Base-by-base conservation (phyloP, 2,329 filamentous ascomycete genomes). In the Alternaria angustiovoidea region DNA sequence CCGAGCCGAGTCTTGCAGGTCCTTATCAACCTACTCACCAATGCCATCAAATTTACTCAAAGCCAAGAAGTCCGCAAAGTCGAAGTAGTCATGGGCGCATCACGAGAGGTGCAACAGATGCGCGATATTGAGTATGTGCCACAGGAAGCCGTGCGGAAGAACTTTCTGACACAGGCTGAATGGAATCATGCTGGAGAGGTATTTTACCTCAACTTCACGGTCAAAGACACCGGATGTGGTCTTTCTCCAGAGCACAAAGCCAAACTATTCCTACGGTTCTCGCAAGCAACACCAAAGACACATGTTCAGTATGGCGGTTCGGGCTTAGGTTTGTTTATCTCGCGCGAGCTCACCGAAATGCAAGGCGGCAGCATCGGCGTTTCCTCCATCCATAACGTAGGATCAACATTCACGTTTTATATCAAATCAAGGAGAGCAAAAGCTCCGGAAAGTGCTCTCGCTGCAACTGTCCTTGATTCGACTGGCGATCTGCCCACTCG, bases 41-140 rank as follows among this genome's bases (percentile, higher is more conserved):
- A 76, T 34, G 72, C 74, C 12, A 71, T 76, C n/a, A 76, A 76
- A 28, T 75, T 76, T 22, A 75, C 73, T 3, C 64, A 65, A 41
- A 49, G 24, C 9, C 57, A 52, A 20, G 52, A 51, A 1, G n/a
- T 28, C 14, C 60, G 51, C 46, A 56, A 47, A 32, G 65, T 43
- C 47, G 53, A 41, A 48, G 58, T 57, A 4, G 55, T 39, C 18
- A 56, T 36, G 49, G 36, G 66, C 46, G 48, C 54, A 59, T 51
- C 59, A 47, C 47, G 38, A n/a, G 38, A 61, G 28, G 26, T 12
- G 42, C 12, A 61, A 8, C 39, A 16, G 12, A 38, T 57, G 48
- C 47, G 47, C 11, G 42, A 12, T 12, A 20, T 61, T 1, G 61
- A 62, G 26, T 62, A 62, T 22, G 59, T 55, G 41, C 62, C 62